These are phyloP conservation scores for Rheum nobile DNA, from an alignment of 148 eudicot genomes.

Conservation along the genomic window DNA sequence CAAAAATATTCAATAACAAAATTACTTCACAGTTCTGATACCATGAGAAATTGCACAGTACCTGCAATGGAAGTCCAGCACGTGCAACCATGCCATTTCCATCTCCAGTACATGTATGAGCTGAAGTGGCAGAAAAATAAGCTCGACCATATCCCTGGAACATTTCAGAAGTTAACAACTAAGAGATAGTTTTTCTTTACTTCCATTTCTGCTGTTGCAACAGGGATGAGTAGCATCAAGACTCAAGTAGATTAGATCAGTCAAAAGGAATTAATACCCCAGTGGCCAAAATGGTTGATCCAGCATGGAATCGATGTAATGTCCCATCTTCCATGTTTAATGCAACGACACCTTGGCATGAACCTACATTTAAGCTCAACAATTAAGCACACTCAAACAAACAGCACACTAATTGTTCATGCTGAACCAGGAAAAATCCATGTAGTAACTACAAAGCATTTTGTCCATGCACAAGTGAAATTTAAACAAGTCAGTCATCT, in stretches of 20 bases:
- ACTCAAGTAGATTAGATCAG: neutral
- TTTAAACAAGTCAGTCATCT: neutral
- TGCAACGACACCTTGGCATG: slow-evolving; percentile 95
- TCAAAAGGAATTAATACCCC: slow-evolving; percentile 45
- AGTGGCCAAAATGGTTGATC: slow-evolving; percentile 87
- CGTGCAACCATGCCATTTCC: slow-evolving; percentile 99
- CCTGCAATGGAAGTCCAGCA: slow-evolving; percentile 92
- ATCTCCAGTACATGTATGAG: slow-evolving; percentile 98
- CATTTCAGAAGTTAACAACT: neutral
- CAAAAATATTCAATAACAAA: slow-evolving; percentile 1
- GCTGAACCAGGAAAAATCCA: neutral
- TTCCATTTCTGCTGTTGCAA: neutral
- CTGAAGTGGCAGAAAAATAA: slow-evolving; percentile 96
- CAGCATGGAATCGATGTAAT: slow-evolving; percentile 71
- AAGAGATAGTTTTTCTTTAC: neutral
- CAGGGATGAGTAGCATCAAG: neutral
- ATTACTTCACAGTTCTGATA: neutral
- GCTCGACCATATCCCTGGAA: slow-evolving; percentile 94
- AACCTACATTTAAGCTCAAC: slow-evolving; percentile 37
- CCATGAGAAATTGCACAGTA: neutral
- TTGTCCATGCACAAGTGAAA: neutral
- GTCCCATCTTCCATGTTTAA: slow-evolving; percentile 98
- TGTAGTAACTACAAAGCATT: neutral
- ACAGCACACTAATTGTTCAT: neutral
- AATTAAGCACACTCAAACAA: slow-evolving; percentile 8